Evolutionary conservation across 257 asterid genomes (phyloP), one percentile per base, ranked within the genome.

Genomic region (Jasminum sambac): DNA sequence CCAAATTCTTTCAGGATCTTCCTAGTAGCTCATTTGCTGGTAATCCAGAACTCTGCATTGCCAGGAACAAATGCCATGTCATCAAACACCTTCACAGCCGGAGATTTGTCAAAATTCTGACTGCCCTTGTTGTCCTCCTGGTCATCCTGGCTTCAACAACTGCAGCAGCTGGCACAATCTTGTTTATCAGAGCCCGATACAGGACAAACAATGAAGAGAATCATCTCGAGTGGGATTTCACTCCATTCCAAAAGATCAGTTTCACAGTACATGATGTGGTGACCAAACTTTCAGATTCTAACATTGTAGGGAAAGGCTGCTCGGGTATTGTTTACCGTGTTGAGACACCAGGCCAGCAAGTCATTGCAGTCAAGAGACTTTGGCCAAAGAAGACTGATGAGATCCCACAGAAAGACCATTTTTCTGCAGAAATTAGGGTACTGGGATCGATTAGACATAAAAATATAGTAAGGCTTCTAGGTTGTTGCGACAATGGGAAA

Each of bases 401-500:
- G 67, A 73, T 77, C 63, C 68, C 83, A 37, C 87, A 77, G 71
- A 85, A 89, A 64, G 92, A 89, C 80, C 77, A 70, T 6, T 87
- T 89, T 79, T 87, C 93, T 62, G 89, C 96, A 67, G 96, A 89
- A 80, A 89, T 89, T 60, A 74, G 79, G 26, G 67, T 83, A 55
- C 81, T 89, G 61, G 96, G 93, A 74, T 83, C 86, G 36, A 80
- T 89, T 39, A 85, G 96, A 64, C 96, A 89, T 71, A 89, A 85
- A 67, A 89, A 89, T 75, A 89, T 89, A 76, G 84, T 89, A 21
- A 79, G 86, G 79, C 93, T 89, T 60, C 81, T 89, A 52, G 96
- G 96, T 38, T 87, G 93, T 77, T 85, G 96, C 62, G 83, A 84
- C 78, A 89, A 87, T 72, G 90, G 96, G n/a, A 82, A 72, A 80